Percentiles rank a stretch among this genome's conserved stretches.
These are phyloP conservation scores for Colletotrichum sp. DNA, from an alignment of 2,329 filamentous ascomycete species.

Conservation along the genomic window DNA sequence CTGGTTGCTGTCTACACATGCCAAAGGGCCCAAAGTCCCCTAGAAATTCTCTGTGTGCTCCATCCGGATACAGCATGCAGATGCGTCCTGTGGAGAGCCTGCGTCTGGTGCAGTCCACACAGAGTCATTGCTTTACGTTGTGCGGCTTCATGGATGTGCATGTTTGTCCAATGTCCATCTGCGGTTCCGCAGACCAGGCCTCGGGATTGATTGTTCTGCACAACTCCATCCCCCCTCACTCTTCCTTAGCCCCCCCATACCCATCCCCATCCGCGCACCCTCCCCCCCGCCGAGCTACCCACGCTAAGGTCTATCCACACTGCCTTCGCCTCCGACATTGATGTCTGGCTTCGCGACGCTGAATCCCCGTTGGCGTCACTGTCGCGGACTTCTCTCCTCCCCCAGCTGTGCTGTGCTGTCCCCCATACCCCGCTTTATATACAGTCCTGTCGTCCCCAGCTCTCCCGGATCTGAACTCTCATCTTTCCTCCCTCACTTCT, in stretches of 20 bases:
- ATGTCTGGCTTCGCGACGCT: constrained; percentile 3
- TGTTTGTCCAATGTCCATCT: background rate
- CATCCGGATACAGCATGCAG: background rate
- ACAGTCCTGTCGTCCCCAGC: constrained; percentile 13
- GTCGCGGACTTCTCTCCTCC: constrained; percentile 11
- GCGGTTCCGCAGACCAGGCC: background rate
- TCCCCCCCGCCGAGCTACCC: background rate
- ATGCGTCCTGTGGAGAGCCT: constrained; percentile 1
- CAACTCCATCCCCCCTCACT: background rate
- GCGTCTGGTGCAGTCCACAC: background rate
- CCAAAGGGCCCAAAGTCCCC: background rate
- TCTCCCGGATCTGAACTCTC: background rate
- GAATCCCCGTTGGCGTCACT: background rate
- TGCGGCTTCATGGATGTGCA: background rate
- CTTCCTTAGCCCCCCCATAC: background rate
- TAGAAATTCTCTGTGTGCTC: background rate
- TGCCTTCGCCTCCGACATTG: constrained; percentile 3
- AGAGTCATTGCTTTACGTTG: constrained; percentile 1
- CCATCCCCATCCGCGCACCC: background rate
- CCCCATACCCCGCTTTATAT: constrained; percentile 21
- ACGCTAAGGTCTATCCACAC: background rate
- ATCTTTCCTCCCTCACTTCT: background rate
- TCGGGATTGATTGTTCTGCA: background rate
- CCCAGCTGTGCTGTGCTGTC: background rate
- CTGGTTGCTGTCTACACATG: background rate